A percentile compares a stretch with the other conserved stretches of the same genome.
These are phyloP conservation scores for Pichia nakasei DNA, from an alignment of 805 yeast genomes.

Conservation along the genomic window DNA sequence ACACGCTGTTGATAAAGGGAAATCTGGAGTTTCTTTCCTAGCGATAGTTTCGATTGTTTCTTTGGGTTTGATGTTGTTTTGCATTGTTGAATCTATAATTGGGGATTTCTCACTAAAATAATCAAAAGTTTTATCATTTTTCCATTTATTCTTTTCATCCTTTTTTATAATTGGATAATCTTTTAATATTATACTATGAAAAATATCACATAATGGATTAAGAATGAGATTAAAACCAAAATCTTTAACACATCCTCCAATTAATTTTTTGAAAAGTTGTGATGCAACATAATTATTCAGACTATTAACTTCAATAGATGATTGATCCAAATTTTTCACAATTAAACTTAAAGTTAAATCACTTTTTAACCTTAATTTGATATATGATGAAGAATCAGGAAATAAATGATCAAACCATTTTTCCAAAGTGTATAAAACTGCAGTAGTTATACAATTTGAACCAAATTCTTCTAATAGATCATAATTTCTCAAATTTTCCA, in stretches of 20 bases:
- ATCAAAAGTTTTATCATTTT: background rate
- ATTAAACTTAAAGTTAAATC: slow-evolving; percentile 34
- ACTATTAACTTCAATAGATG: slow-evolving; percentile 26
- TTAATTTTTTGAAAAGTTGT: slow-evolving; percentile 44
- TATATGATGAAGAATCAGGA: slow-evolving; percentile 46
- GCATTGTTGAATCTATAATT: slow-evolving; percentile 15
- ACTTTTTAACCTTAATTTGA: slow-evolving; percentile 30
- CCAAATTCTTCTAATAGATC: slow-evolving; percentile 54
- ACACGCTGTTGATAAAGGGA: slow-evolving; percentile 12
- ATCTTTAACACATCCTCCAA: slow-evolving; percentile 69
- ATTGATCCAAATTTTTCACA: slow-evolving; percentile 37
- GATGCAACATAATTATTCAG: slow-evolving; percentile 45
- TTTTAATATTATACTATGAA: slow-evolving; percentile 48
- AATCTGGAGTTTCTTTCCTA: slow-evolving; percentile 4
- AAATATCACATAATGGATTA: slow-evolving; percentile 57
- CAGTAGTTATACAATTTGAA: slow-evolving; percentile 40
- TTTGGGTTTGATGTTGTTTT: slow-evolving; percentile 3
- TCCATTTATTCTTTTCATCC: slow-evolving; percentile 14
- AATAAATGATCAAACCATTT: slow-evolving; percentile 48
- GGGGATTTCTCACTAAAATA: slow-evolving; percentile 5
- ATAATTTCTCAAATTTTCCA: slow-evolving; percentile 11
- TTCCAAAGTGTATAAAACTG: slow-evolving; percentile 56
- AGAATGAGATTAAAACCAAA: slow-evolving; percentile 71
- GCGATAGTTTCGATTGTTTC: background rate
- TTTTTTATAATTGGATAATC: slow-evolving; percentile 56